Conservation (phyloP, 192 early-diverging fungal genomes). For the Gonapodya sp. region DNA sequence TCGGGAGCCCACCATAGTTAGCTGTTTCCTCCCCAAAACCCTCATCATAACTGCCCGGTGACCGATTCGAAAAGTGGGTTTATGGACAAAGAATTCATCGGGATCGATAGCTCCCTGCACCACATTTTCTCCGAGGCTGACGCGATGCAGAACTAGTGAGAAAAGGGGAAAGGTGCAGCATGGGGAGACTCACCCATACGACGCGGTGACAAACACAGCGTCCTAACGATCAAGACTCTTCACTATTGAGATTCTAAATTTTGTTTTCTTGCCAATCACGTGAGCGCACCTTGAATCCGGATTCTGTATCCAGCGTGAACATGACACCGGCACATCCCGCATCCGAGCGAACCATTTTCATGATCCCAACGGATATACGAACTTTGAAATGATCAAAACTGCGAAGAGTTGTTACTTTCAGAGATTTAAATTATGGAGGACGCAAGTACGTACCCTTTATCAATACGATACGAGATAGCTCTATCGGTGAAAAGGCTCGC, state of each 20-base stretch:
- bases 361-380: slow-evolving; percentile 34
- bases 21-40: not conserved
- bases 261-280: too few species aligned
- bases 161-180: not conserved
- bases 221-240: too few species aligned
- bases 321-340: slow-evolving; percentile 13
- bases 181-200: slow-evolving; percentile 19
- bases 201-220: slow-evolving; percentile 24
- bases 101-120: slow-evolving; percentile 39
- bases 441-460: slow-evolving; percentile 14
- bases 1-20: too few species aligned
- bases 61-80: not conserved
- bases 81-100: slow-evolving; percentile 17
- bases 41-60: not conserved
- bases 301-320: not conserved
- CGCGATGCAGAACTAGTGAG: not conserved
- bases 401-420: not conserved
- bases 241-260: too few species aligned
- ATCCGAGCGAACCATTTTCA: slow-evolving; percentile 30
- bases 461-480: slow-evolving; percentile 35
- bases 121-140: slow-evolving; percentile 33
- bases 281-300: not conserved
- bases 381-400: slow-evolving; percentile 31
- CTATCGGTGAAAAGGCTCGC: slow-evolving; percentile 37
- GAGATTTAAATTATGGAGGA: not conserved